phyloP scores from a whole-genome alignment of 129 eudicot species.

The Helianthus tuberosus region DNA sequence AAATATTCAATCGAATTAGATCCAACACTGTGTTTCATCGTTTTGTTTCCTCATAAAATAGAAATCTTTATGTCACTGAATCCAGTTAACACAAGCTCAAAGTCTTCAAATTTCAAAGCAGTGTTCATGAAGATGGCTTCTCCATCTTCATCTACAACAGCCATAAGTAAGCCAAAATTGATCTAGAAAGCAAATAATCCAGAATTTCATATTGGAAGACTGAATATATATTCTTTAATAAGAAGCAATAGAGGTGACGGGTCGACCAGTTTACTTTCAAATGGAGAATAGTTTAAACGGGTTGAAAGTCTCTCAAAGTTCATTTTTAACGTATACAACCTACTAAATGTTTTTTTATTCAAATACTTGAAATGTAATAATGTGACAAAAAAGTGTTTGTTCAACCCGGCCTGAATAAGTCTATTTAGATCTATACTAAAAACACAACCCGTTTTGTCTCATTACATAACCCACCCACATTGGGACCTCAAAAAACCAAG shows the following conservation, averaged over 20 bases:
- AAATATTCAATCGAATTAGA: conserved; percentile 17
- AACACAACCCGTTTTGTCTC: neutral
- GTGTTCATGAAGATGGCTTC: conserved; percentile 27
- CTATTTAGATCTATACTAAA: neutral
- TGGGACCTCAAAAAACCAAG: neutral
- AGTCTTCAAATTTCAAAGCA: neutral
- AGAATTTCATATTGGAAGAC: neutral
- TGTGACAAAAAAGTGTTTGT: conserved; percentile 1
- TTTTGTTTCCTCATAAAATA: neutral
- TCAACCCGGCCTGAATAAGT: no score
- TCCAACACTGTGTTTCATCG: conserved; percentile 3
- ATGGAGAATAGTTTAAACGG: neutral
- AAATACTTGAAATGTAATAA: neutral
- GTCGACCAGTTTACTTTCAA: neutral
- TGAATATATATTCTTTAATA: neutral
- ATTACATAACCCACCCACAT: neutral
- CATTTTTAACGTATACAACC: no score
- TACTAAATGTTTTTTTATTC: neutral
- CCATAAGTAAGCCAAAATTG: neutral
- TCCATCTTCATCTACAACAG: conserved; percentile 37
- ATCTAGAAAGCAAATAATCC: conserved; percentile 1
- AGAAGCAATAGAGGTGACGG: no score
- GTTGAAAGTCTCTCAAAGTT: no score
- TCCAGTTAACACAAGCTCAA: conserved; percentile 13
- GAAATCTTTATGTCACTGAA: neutral